These are phyloP conservation scores for Vitis labrusca DNA, from an alignment of 164 flowering plant species.

Conservation along the genomic window DNA sequence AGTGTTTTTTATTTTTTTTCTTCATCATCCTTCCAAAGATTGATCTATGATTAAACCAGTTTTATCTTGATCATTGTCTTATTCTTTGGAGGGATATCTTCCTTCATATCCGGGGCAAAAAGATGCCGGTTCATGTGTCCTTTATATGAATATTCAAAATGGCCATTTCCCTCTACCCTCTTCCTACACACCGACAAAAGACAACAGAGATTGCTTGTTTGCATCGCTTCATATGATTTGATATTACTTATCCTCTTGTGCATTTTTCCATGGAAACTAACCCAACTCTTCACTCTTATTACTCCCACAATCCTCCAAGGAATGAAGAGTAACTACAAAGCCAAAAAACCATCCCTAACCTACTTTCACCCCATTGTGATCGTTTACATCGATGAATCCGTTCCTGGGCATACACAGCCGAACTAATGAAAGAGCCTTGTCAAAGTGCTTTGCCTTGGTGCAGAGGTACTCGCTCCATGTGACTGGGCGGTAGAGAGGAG, in stretches of 20 bases:
- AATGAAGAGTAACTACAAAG: not conserved
- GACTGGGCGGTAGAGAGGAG: slow-evolving; percentile 61
- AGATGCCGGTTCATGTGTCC: slow-evolving; percentile 40
- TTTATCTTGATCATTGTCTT: slow-evolving; percentile 28
- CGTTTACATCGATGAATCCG: slow-evolving; percentile 34
- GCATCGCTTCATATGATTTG: slow-evolving; percentile 24
- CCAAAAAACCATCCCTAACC: slow-evolving; percentile 18
- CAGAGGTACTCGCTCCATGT: slow-evolving; percentile 79
- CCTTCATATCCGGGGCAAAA: slow-evolving; percentile 44
- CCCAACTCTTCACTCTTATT: slow-evolving; percentile 5
- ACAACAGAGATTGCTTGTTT: slow-evolving; percentile 32
- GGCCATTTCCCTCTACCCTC: slow-evolving; percentile 16
- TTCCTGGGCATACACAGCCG: slow-evolving; percentile 30
- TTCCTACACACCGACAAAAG: slow-evolving; percentile 27
- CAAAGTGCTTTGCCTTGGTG: slow-evolving; percentile 70
- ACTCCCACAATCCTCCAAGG: slow-evolving; percentile 17
- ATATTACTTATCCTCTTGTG: slow-evolving; percentile 16
- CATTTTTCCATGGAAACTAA: not conserved
- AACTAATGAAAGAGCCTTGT: slow-evolving; percentile 64
- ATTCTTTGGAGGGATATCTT: slow-evolving; percentile 27
- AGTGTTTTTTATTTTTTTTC: not conserved
- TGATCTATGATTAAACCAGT: slow-evolving; percentile 15
- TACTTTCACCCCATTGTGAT: slow-evolving; percentile 30
- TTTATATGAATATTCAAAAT: slow-evolving; percentile 24
- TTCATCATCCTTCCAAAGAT: slow-evolving; percentile 1